phyloP scores from a whole-genome alignment of 176 grass and related monocot species.

The Areca catechu region DNA sequence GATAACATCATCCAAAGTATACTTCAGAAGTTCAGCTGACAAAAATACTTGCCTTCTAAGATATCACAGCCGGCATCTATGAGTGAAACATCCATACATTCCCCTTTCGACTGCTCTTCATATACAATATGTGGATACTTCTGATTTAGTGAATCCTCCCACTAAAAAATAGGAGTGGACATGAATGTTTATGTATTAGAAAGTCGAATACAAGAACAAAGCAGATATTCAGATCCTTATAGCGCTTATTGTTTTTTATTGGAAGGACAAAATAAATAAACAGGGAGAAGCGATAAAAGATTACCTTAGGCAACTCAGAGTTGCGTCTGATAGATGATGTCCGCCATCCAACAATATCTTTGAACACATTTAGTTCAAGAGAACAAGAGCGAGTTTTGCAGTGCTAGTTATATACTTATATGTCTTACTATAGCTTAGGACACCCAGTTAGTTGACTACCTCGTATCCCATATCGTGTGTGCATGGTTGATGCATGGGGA shows the following conservation, averaged over 20 bases:
- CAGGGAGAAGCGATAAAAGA: neutral
- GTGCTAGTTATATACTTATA: conserved; percentile 30
- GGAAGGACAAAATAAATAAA: conserved; percentile 6
- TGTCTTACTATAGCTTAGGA: neutral
- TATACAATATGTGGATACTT: conserved; percentile 91
- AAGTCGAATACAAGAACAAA: too few species aligned
- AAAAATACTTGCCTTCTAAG: conserved; percentile 54
- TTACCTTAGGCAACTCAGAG: conserved; percentile 78
- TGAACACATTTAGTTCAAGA: conserved; percentile 34
- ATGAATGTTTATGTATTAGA: conserved; percentile 1
- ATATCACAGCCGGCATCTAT: conserved; percentile 30
- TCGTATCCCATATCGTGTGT: too few species aligned
- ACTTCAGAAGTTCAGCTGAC: too few species aligned
- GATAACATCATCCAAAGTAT: too few species aligned
- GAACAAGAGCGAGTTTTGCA: conserved; percentile 14
- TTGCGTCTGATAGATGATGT: conserved; percentile 90
- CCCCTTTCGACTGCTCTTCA: conserved; percentile 64
- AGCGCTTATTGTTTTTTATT: too few species aligned
- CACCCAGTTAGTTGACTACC: too few species aligned
- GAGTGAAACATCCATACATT: conserved; percentile 24
- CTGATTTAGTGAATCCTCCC: conserved; percentile 46
- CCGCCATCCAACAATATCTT: conserved; percentile 99
- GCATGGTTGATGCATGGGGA: too few species aligned
- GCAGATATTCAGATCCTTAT: too few species aligned
- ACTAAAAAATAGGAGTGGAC: conserved; percentile 33